Base-by-base conservation (phyloP, 352 stramenopile species). In the Phytophthora sp. region DNA sequence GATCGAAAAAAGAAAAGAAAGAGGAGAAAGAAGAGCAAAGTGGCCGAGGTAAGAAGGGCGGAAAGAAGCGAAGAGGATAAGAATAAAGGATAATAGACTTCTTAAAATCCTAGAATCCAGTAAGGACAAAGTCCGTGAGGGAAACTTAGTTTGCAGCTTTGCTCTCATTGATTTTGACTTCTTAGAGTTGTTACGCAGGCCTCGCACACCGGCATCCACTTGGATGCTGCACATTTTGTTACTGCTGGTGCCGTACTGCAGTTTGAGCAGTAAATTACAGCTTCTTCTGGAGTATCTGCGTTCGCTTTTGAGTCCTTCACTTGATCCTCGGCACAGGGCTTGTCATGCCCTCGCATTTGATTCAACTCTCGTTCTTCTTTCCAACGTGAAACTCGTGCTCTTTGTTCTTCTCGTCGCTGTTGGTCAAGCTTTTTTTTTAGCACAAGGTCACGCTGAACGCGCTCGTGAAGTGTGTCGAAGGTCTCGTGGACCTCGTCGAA, bases 191-290 rank as follows among this genome's bases (percentile, higher is more conserved):
- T 62, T 17, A 77, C 84, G 32, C 86, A 95, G 5, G 69, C 67
- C 5, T 58, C 54, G 62, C 86, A 95, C 24, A 95, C 84, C 17
- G 84, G 86, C 86, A 95, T 92, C 86, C 84, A 93, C 60, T 95
- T 95, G 20, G 86, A 92, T 5, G 86, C 86, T 21, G 84, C 60
- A 54, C 86, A 95, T 43, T 95, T 95, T 5, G 82, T 90, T 58
- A 79, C 81, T 21, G 86, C 86, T 9, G 77, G 67, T 11, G 68
- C 51, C 0, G 60, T 74, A 4, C 46, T 74, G 54, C 86, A 95
- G 45, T 84, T 79, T 15, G 72, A 90, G 56, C 86, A 95, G 35
- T 74, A 76, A 62, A 92, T 91, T 15, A 81, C 71, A 15, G 59
- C 35, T 18, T 81, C 74, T 67, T 72, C 75, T n/a, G 56, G 46